A percentile compares a stretch with the other conserved stretches of the same genome.
These are phyloP conservation scores for Letharia lupina DNA, from an alignment of 495 filamentous ascomycete species.

Conservation along the genomic window DNA sequence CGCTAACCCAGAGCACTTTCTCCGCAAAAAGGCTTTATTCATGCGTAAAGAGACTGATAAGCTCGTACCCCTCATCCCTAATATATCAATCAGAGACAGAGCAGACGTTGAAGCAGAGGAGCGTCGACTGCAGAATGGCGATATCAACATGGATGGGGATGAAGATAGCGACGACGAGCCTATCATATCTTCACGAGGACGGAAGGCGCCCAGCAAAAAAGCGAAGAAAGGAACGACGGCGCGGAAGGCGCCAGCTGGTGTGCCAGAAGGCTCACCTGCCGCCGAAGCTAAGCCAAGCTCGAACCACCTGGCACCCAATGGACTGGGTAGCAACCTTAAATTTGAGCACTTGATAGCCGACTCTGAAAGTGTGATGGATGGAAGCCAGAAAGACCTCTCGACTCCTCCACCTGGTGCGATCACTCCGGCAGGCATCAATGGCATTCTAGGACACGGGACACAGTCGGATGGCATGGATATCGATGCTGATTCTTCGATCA, in stretches of 20 bases:
- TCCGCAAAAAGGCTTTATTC: constrained; percentile 86
- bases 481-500: constrained; percentile 56
- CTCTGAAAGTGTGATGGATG: constrained; percentile 54
- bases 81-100: constrained; percentile 78
- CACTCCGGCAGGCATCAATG: constrained; percentile 69
- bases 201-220: constrained; percentile 76
- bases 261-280: constrained; percentile 64
- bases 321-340: constrained; percentile 40
- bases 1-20: constrained; percentile 72
- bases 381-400: constrained; percentile 50
- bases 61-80: constrained; percentile 87
- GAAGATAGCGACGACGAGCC: constrained; percentile 96
- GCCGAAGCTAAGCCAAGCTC: constrained; percentile 26
- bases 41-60: constrained; percentile 98
- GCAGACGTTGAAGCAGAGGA: constrained; percentile 97
- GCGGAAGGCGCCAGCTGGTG: constrained; percentile 57
- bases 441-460: constrained; percentile 51
- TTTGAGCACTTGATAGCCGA: constrained; percentile 48
- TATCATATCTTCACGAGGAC: constrained; percentile 92
- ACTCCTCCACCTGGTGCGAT: constrained; percentile 74
- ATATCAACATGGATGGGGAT: constrained; percentile 66
- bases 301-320: constrained; percentile 41
- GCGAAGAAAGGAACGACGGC: constrained; percentile 69
- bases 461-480: constrained; percentile 77
- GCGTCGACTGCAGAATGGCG: constrained; percentile 63